These are phyloP conservation scores for Lasiosphaeria hispida DNA, from an alignment of 495 filamentous ascomycete species.

Conservation along the genomic window DNA sequence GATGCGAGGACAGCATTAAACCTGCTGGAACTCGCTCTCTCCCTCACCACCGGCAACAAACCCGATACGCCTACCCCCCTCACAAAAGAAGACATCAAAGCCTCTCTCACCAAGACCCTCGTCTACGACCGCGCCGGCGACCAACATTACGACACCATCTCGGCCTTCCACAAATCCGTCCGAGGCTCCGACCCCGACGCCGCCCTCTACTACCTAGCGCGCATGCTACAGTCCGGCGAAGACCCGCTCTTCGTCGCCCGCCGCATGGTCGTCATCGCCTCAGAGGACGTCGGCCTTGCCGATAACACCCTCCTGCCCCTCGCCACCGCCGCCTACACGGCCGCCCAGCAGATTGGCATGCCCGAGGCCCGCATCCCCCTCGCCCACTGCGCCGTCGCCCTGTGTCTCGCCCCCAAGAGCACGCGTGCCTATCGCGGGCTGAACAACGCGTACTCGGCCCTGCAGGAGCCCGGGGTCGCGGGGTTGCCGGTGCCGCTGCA, in stretches of 20 bases:
- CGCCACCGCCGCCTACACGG: constrained; percentile 78
- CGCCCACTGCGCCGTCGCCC: constrained; percentile 80
- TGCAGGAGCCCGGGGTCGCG: constrained; percentile 76
- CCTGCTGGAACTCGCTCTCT: constrained; percentile 81
- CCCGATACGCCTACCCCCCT: constrained; percentile 21
- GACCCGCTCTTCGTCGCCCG: constrained; percentile 91
- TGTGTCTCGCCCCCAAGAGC: constrained; percentile 79
- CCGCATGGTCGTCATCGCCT: constrained; percentile 86
- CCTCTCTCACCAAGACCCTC: constrained; percentile 79
- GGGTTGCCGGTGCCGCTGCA: constrained; percentile 80
- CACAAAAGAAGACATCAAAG: constrained; percentile 69
- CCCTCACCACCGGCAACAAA: constrained; percentile 37
- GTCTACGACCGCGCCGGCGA: constrained; percentile 95
- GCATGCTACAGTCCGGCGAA: constrained; percentile 96
- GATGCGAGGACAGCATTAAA: constrained; percentile 92
- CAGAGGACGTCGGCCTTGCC: constrained; percentile 88
- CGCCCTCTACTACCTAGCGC: constrained; percentile 85
- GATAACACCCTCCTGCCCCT: constrained; percentile 82
- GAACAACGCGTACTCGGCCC: constrained; percentile 70
- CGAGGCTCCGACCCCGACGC: constrained; percentile 85
- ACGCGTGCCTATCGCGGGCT: constrained; percentile 81
- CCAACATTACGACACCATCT: constrained; percentile 94
- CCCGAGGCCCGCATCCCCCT: constrained; percentile 92
- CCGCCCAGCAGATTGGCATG: constrained; percentile 86
- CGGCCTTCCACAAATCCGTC: constrained; percentile 93